Evolutionary conservation across 2,329 filamentous ascomycete species (phyloP), one percentile per base, ranked within the genome.

Genomic region (Talaromyces sp.): DNA sequence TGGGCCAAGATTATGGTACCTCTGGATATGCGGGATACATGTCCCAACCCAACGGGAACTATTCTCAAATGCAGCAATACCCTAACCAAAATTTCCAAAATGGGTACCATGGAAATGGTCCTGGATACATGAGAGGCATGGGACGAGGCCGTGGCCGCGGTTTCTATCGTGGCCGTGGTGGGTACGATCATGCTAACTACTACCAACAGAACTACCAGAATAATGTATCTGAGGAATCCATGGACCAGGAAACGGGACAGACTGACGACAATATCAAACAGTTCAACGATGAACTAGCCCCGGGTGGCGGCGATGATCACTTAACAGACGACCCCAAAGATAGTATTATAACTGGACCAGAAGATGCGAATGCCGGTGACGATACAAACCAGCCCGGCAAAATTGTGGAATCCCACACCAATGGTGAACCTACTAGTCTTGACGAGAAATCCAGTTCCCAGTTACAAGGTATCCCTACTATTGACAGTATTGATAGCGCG

Each of bases 1-100:
- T 90, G 85, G 87, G 86, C 83, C 87, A 88, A 90, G 88, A 91
- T 81, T 91, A 85, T 86, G 88, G 88, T 81, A 84, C 89, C 83
- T 83, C 86, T 83, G 88, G 87, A 81, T 91, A 84, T 79, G 63
- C 60, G 62, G 80, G 81, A 79, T 84, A 88, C 88, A 88, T 89
- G 85, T 82, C 88, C 83, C 85, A 89, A 72, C 75, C 87, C 85
- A 86, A 88, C 86, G 89, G 88, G 87, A 61, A 91, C 84, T 92
- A 89, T 86, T 87, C 87, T 79, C 86, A 87, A 69, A 73, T 73
- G 72, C 62, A 64, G 63, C 62, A 64, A 69, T 85, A 81, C 76
- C 80, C 80, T 78, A 84, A 82, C 81, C 82, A 84, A 82, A 83
- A 85, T 75, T 83, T 81, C 74, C 81, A 90, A 79, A 91, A 91